Base-by-base conservation (phyloP, 2,329 filamentous ascomycete genomes). In the Monilinia laxa region DNA sequence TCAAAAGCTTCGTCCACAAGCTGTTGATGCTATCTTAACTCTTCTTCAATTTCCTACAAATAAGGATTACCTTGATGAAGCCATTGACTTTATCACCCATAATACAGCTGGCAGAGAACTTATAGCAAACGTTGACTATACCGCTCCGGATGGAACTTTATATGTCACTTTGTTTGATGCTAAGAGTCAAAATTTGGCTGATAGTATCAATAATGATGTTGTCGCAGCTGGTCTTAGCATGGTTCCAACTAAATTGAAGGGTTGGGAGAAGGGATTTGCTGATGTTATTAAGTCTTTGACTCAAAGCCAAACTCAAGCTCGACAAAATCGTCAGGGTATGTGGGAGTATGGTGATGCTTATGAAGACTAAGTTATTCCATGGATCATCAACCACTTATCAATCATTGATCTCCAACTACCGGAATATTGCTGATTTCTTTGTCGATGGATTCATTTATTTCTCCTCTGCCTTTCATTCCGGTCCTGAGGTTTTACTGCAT, bases 301-400 rank as follows among this genome's bases (percentile, higher is more conserved):
- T 75, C 85, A 90, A 78, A 85, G 90, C 62, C 90, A 96, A 82
- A 83, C 84, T 47, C 83, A 89, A 78, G 94, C 94, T 5, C 97
- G 96, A 85, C 82, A 85, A 65, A 87, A 88, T 67, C 87, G 93
- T 70, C 83, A 87, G 71, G 95, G 95, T 54, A 95, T 97, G 85
- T 99, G 94, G 93, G 95, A 99, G 84, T 99, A 98, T 79, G 95
- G 95, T 73, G 95, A 98, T 78, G 84, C 97, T 76, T 96, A 92
- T 18, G 93, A 97, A 81, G 92, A 96, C 76, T 93, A 87, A 53
- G 11, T 42, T 16, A 51, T 52, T 31, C 35, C 35, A 18, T 42
- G 23, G 49, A 53, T 53, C 7, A 49, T 10, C 20, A 23, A 49
- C 20, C 45, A n/a, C 1, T 49, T 10, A 49, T 49, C 45, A n/a